Evolutionary conservation across 306 rosid species (phyloP).

Genomic region (Morella rubra): DNA sequence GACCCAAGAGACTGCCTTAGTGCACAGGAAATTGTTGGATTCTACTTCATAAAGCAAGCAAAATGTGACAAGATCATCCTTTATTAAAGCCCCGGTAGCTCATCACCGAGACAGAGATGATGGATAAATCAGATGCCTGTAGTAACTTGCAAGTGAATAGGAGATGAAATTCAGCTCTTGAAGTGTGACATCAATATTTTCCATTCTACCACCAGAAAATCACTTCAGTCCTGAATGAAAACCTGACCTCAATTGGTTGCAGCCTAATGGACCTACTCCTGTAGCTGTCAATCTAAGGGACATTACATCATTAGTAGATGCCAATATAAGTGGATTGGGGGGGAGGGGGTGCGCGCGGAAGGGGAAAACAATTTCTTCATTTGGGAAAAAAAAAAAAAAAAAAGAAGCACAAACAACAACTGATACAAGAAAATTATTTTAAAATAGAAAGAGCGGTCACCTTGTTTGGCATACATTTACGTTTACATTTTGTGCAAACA

Average conservation of each 20-base stretch:
- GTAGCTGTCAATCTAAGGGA: not conserved
- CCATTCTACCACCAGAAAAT: not conserved
- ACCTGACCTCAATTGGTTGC: not conserved
- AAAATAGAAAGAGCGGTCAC: constrained; percentile 10
- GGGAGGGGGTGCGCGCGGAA: too few relatives aligned
- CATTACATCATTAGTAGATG: not conserved
- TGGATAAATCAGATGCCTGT: too few relatives aligned
- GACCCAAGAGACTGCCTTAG: too few relatives aligned
- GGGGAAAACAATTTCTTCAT: not conserved
- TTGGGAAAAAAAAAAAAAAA: not conserved
- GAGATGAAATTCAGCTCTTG: not conserved
- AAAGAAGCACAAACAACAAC: not conserved
- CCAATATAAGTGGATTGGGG: not conserved
- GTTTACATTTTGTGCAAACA: constrained; percentile 24
- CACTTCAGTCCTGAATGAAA: not conserved
- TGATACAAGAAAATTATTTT: not conserved
- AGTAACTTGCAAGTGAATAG: not conserved
- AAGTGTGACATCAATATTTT: not conserved
- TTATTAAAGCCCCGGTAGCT: not conserved
- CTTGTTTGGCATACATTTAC: constrained; percentile 19
- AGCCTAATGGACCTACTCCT: not conserved
- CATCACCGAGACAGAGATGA: not conserved
- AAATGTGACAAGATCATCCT: not conserved
- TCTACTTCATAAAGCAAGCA: too few relatives aligned
- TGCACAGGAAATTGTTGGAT: too few relatives aligned